Evolutionary conservation across 768 basidiomycete species (phyloP).

Genomic region (Lactarius pseudohatsudake): DNA sequence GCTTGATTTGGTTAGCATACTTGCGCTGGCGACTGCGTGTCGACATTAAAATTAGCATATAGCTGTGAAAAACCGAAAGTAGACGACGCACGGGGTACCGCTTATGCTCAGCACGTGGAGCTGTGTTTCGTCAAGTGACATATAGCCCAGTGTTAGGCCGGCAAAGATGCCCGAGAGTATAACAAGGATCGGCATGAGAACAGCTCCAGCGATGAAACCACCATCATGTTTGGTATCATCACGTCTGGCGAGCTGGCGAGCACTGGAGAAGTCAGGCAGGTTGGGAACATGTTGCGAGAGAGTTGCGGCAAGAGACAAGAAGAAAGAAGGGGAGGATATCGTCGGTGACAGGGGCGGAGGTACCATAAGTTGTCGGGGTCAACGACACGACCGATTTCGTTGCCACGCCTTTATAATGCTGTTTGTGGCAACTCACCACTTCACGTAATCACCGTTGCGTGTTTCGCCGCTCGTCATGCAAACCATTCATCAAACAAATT

Average conservation of each 20-base stretch:
- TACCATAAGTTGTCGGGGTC: slow-evolving; percentile 28
- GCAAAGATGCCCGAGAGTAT: slow-evolving; percentile 84
- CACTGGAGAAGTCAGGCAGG: slow-evolving; percentile 5
- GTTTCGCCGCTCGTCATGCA: not conserved
- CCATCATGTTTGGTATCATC: slow-evolving; percentile 30
- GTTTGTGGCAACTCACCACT: not conserved
- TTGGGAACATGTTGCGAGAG: slow-evolving; percentile 29
- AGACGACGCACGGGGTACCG: slow-evolving; percentile 66
- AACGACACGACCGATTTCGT: not conserved
- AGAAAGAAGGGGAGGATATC: slow-evolving; percentile 20
- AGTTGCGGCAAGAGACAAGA: slow-evolving; percentile 28
- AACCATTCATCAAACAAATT: not conserved
- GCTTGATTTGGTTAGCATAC: slow-evolving; percentile 83
- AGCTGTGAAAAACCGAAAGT: slow-evolving; percentile 14
- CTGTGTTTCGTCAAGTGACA: slow-evolving; percentile 92
- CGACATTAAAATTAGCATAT: slow-evolving; percentile 20
- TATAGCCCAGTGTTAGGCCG: slow-evolving; percentile 88
- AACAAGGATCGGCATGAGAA: slow-evolving; percentile 83
- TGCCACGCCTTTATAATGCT: slow-evolving; percentile 10
- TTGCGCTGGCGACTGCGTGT: slow-evolving; percentile 66
- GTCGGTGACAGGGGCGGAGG: slow-evolving; percentile 19
- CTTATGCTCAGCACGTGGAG: slow-evolving; percentile 83
- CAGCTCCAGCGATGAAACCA: slow-evolving; percentile 43
- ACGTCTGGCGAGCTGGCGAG: slow-evolving; percentile 37
- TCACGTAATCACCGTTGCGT: slow-evolving; percentile 1